phyloP scores from a whole-genome alignment of 2,329 filamentous ascomycete genomes.

The Sporothrix pallida region DNA sequence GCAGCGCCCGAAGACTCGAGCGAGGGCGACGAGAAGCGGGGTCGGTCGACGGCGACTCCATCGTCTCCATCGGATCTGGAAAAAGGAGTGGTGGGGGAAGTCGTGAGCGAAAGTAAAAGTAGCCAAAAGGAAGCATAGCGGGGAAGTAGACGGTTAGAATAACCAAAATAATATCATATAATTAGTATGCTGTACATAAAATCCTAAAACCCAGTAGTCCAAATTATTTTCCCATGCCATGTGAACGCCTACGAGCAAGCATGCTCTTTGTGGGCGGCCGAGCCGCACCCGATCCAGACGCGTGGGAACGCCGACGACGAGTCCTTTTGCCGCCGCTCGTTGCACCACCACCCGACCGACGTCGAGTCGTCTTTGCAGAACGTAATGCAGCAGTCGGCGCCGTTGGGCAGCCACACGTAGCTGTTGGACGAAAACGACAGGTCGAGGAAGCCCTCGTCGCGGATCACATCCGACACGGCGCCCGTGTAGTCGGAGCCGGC shows the following conservation, averaged over 20 bases:
- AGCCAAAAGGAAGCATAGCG: not conserved
- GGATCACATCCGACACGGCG: constrained; percentile 39
- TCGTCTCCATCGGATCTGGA: not conserved
- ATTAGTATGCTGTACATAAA: not conserved
- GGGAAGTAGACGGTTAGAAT: too few species aligned
- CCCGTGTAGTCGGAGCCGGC: constrained; percentile 40
- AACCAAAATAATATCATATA: not conserved
- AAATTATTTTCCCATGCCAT: not conserved
- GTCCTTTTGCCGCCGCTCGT: constrained; percentile 41
- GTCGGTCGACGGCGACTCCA: not conserved
- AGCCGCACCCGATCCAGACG: constrained; percentile 34
- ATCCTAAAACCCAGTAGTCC: not conserved
- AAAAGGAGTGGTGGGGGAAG: not conserved
- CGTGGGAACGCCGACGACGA: constrained; percentile 18
- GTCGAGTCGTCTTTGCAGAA: constrained; percentile 41
- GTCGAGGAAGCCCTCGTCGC: constrained; percentile 41
- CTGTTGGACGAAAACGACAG: constrained; percentile 38
- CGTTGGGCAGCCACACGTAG: constrained; percentile 42
- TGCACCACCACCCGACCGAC: constrained; percentile 42
- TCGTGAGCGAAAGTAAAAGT: not conserved
- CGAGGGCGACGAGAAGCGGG: not conserved
- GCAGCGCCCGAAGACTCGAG: not conserved
- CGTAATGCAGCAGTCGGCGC: constrained; percentile 41
- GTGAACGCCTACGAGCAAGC: constrained; percentile 17
- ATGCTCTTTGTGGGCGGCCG: constrained; percentile 18